phyloP scores from a whole-genome alignment of 805 yeast genomes.

The Zygosaccharomyces rouxii region DNA sequence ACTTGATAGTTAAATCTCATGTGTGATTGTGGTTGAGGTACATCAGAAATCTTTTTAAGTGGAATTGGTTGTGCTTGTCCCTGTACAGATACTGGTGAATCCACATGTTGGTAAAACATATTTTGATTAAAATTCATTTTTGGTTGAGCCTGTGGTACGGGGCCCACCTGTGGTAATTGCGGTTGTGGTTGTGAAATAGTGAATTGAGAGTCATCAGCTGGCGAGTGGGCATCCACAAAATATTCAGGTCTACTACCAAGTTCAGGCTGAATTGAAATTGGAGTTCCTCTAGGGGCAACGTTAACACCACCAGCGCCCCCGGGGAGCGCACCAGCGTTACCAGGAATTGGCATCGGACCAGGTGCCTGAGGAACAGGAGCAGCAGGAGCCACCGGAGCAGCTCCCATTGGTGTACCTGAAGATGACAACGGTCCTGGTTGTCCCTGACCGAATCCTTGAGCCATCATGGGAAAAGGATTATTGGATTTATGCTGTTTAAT shows the following conservation, averaged over 20 bases:
- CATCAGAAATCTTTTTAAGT: conserved; percentile 7
- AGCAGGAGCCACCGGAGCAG: background rate
- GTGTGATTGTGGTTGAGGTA: conserved; percentile 2
- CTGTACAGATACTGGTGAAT: conserved; percentile 1
- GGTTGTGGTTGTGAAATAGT: background rate
- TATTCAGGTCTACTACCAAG: background rate
- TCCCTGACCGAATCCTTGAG: conserved; percentile 1
- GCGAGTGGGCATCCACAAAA: conserved; percentile 1
- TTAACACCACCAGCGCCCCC: background rate
- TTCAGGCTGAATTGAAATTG: background rate
- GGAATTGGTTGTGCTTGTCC: conserved; percentile 8
- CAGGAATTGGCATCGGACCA: conserved; percentile 3
- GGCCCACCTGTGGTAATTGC: background rate
- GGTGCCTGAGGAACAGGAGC: background rate
- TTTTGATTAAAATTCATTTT: conserved; percentile 1
- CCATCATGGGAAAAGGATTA: conserved; percentile 34
- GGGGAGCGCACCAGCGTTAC: background rate
- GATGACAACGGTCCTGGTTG: background rate
- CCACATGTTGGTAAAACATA: conserved; percentile 7
- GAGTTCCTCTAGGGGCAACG: background rate
- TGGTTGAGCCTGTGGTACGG: conserved; percentile 7
- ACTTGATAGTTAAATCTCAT: conserved; percentile 8
- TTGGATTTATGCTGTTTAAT: conserved; percentile 32
- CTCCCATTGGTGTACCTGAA: conserved; percentile 2
- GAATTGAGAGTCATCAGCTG: background rate